phyloP scores from a whole-genome alignment of 768 basidiomycete species.

The Leccinum subgranulosum region DNA sequence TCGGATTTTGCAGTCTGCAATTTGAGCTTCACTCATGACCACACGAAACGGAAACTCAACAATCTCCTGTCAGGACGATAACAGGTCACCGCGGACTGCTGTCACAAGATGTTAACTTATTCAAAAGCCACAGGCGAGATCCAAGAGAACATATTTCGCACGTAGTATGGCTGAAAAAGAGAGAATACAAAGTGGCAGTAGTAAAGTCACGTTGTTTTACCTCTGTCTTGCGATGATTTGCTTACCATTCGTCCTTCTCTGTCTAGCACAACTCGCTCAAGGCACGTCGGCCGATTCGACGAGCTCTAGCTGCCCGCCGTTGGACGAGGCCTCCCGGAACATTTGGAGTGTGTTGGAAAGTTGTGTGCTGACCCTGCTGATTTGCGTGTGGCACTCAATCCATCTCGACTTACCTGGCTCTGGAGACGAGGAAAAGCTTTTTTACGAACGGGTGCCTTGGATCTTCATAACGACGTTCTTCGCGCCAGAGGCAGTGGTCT shows the following conservation, averaged over 20 bases:
- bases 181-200: background rate
- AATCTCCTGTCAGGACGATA: background rate
- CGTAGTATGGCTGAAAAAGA: background rate
- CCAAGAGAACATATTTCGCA: background rate
- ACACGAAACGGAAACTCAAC: background rate
- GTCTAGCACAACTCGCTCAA: background rate
- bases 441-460: background rate
- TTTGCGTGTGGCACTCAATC: conserved; percentile 1
- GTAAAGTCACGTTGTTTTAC: background rate
- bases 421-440: background rate
- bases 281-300: background rate
- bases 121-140: background rate
- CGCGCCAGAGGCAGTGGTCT: background rate
- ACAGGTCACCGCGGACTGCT: background rate
- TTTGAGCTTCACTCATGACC: no score
- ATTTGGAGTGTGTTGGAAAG: background rate
- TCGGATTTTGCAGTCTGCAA: background rate
- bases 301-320: background rate
- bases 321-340: background rate
- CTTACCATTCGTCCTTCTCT: background rate
- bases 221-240: background rate
- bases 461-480: background rate
- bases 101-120: background rate
- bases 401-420: background rate
- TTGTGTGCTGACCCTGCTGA: background rate